phyloP scores from a whole-genome alignment of 2,329 filamentous ascomycete genomes.

The Exophiala sp. region DNA sequence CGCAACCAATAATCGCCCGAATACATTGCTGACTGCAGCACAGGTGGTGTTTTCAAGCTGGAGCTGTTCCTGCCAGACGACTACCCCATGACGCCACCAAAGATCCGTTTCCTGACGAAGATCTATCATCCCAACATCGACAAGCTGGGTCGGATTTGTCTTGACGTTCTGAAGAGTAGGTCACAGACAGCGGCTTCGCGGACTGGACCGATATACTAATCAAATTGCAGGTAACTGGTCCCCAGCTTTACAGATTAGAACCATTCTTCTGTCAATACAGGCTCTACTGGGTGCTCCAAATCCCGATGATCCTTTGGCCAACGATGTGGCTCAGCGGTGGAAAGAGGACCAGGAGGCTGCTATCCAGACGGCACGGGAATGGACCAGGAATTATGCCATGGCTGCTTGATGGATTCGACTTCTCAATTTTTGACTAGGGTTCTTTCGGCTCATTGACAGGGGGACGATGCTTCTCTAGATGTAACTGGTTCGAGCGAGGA shows the following conservation, averaged over 20 bases:
- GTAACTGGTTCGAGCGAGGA: background rate
- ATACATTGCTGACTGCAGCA: slow-evolving; percentile 4
- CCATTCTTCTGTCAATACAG: slow-evolving; percentile 97
- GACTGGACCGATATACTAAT: background rate
- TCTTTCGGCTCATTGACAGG: background rate
- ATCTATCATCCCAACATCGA: slow-evolving; percentile 99
- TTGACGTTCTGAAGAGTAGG: slow-evolving; percentile 95
- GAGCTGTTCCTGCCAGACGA: slow-evolving; percentile 97
- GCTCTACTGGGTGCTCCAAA: slow-evolving; percentile 93
- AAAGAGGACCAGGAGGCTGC: slow-evolving; percentile 92
- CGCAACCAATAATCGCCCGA: background rate
- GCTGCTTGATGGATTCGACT: slow-evolving; percentile 34
- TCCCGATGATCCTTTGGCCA: slow-evolving; percentile 95
- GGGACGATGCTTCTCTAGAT: slow-evolving; percentile 1
- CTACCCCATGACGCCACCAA: slow-evolving; percentile 98
- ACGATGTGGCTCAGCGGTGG: slow-evolving; percentile 96
- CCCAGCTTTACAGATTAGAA: slow-evolving; percentile 93
- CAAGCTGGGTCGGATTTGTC: slow-evolving; percentile 91
- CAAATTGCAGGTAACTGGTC: slow-evolving; percentile 83
- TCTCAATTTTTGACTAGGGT: background rate
- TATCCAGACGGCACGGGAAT: slow-evolving; percentile 86
- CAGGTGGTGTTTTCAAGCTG: slow-evolving; percentile 86
- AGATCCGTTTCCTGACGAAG: slow-evolving; percentile 97
- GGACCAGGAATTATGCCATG: slow-evolving; percentile 68
- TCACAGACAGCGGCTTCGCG: background rate